A percentile compares a stretch with the other conserved stretches of the same genome.
Evolutionary conservation across 202 grass and related monocot genomes (phyloP).

Genomic region (Zoysia matrella): DNA sequence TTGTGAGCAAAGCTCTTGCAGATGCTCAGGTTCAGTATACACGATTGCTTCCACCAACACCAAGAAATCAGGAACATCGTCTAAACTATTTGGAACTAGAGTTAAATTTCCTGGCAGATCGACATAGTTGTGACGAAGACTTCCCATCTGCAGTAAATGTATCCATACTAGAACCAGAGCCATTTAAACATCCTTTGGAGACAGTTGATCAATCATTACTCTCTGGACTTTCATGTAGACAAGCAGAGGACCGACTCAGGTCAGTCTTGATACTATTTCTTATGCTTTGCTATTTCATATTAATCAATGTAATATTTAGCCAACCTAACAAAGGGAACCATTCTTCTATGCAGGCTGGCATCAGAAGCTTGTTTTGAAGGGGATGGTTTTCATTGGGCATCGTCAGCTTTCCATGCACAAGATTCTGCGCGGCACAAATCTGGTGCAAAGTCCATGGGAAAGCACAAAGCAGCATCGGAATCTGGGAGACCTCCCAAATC

Average conservation of each 20-base stretch:
- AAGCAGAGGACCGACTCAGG: constrained; percentile 87
- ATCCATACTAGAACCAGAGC: constrained; percentile 65
- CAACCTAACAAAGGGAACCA: constrained; percentile 32
- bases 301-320: constrained; percentile 26
- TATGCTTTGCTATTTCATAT: constrained; percentile 18
- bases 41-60: constrained; percentile 35
- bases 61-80: constrained; percentile 40
- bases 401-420: constrained; percentile 67
- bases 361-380: constrained; percentile 86
- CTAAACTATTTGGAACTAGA: constrained; percentile 71
- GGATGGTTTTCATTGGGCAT: constrained; percentile 84
- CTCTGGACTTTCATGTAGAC: constrained; percentile 48
- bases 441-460: constrained; percentile 66
- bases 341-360: constrained; percentile 66
- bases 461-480: constrained; percentile 76
- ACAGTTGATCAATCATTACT: constrained; percentile 42
- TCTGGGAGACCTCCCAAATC: constrained; percentile 65
- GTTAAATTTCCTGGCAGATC: constrained; percentile 61
- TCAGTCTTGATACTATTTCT: constrained; percentile 37
- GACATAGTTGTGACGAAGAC: constrained; percentile 42
- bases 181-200: constrained; percentile 34
- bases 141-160: constrained; percentile 76
- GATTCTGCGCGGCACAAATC: constrained; percentile 56
- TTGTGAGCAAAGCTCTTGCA: constrained; percentile 68
- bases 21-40: constrained; percentile 60